A percentile compares a stretch with the other conserved stretches of the same genome.
phyloP scores from a whole-genome alignment of 257 asterid species.

The Capsicum pubescens region DNA sequence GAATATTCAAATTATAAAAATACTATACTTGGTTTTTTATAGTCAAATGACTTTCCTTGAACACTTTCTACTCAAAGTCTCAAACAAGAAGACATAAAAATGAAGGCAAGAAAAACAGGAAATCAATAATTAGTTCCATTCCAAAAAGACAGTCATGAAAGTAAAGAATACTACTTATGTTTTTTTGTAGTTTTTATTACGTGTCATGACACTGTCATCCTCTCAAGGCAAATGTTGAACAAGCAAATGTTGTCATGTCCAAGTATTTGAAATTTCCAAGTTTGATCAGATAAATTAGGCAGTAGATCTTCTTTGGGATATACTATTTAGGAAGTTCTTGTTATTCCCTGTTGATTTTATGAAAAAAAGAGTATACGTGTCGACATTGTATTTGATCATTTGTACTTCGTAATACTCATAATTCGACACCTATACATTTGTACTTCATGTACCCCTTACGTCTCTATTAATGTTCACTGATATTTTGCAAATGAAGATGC shows the following conservation, averaged over 20 bases:
- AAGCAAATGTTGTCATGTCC: neutral
- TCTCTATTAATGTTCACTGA: neutral
- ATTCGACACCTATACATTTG: neutral
- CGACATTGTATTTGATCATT: neutral
- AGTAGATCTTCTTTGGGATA: neutral
- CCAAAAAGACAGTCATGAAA: neutral
- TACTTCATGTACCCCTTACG: neutral
- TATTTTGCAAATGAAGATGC: neutral
- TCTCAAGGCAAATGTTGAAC: neutral
- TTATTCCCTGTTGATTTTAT: neutral
- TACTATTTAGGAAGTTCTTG: neutral
- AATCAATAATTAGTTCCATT: neutral
- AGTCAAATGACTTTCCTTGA: too few relatives aligned
- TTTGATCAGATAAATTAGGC: neutral
- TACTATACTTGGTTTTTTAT: too few relatives aligned
- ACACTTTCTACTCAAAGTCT: neutral
- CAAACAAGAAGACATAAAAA: neutral
- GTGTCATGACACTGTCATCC: neutral
- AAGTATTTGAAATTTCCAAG: constrained; percentile 15
- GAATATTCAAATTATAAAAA: too few relatives aligned
- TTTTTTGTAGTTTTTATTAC: neutral
- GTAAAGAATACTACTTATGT: neutral
- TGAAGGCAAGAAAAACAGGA: neutral
- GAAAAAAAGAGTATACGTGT: neutral
- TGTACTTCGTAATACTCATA: neutral